These are phyloP conservation scores for Alternaria tenuissima DNA, from an alignment of 2,329 filamentous ascomycete species.

Conservation along the genomic window DNA sequence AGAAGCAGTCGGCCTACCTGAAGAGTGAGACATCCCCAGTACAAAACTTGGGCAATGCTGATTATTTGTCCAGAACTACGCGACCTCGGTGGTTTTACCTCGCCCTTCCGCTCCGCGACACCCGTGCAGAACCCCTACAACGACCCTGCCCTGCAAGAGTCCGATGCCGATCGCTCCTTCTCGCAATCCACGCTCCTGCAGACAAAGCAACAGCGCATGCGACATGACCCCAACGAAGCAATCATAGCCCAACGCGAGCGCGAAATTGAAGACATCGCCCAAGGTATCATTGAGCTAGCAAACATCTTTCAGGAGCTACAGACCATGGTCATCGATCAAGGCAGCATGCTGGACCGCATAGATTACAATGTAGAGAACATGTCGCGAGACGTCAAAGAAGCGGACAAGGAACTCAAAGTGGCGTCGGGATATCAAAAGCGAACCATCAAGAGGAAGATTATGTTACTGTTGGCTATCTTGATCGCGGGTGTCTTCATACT, in stretches of 20 bases:
- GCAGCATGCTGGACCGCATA: conserved; percentile 61
- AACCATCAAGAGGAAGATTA: conserved; percentile 89
- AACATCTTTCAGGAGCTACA: conserved; percentile 98
- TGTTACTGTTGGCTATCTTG: conserved; percentile 84
- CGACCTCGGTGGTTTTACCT: conserved; percentile 57
- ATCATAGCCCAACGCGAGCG: conserved; percentile 90
- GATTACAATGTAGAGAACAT: conserved; percentile 95
- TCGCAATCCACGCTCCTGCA: conserved; percentile 89
- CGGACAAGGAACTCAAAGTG: conserved; percentile 89
- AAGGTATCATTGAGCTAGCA: conserved; percentile 95
- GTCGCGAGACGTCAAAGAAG: conserved; percentile 89
- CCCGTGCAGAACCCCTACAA: conserved; percentile 71
- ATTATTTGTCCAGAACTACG: conserved; percentile 49
- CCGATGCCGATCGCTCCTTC: conserved; percentile 90
- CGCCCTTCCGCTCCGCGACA: conserved; percentile 56
- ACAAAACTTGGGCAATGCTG: conserved; percentile 15
- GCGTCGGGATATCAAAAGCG: conserved; percentile 88
- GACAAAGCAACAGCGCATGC: conserved; percentile 69
- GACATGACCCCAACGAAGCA: conserved; percentile 73
- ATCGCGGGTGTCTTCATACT: conserved; percentile 85
- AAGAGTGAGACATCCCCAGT: conserved; percentile 72
- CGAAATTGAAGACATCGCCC: conserved; percentile 97
- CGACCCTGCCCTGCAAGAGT: conserved; percentile 85
- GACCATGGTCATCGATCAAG: conserved; percentile 75
- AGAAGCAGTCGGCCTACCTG: conserved; percentile 95